Evolutionary conservation across 768 basidiomycete genomes (phyloP).

Genomic region (Paxillus ammoniavirescens): DNA sequence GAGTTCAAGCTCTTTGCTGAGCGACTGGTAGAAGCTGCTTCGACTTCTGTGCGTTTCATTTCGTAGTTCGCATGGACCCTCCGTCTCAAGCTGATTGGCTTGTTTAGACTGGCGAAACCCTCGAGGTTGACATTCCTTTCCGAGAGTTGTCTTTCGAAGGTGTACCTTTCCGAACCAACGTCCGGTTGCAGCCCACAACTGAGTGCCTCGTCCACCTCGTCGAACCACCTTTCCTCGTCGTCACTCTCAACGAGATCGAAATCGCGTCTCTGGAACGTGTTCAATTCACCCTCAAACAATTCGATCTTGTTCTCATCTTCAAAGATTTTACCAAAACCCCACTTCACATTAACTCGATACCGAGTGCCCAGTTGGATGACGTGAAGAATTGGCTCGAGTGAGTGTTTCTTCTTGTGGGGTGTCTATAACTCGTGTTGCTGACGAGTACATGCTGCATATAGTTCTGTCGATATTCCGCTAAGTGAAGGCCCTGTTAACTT

Average conservation of each 20-base stretch:
- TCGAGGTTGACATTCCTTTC: constrained; percentile 97
- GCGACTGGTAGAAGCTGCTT: constrained; percentile 83
- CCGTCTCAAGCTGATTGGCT: background rate
- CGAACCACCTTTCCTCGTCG: constrained; percentile 93
- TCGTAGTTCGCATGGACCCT: background rate
- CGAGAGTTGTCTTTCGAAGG: constrained; percentile 95
- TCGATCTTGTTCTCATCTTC: constrained; percentile 96
- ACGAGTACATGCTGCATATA: constrained; percentile 28
- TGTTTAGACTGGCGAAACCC: constrained; percentile 67
- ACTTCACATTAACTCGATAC: constrained; percentile 96
- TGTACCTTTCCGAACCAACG: constrained; percentile 94
- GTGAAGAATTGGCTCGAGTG: constrained; percentile 99
- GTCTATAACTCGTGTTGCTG: background rate
- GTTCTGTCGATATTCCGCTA: constrained; percentile 95
- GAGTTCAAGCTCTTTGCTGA: constrained; percentile 94
- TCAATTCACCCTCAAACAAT: constrained; percentile 93
- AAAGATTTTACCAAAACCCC: constrained; percentile 93
- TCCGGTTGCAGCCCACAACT: constrained; percentile 91
- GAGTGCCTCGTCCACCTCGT: constrained; percentile 95
- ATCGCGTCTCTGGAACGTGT: constrained; percentile 96
- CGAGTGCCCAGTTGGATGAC: constrained; percentile 85
- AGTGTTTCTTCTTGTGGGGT: constrained; percentile 28
- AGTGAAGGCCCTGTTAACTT: constrained; percentile 95
- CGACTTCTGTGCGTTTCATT: constrained; percentile 57
- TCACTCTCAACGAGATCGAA: constrained; percentile 93